Evolutionary conservation across 2,329 filamentous ascomycete species (phyloP).

Genomic region (Metarhizium brunneum): DNA sequence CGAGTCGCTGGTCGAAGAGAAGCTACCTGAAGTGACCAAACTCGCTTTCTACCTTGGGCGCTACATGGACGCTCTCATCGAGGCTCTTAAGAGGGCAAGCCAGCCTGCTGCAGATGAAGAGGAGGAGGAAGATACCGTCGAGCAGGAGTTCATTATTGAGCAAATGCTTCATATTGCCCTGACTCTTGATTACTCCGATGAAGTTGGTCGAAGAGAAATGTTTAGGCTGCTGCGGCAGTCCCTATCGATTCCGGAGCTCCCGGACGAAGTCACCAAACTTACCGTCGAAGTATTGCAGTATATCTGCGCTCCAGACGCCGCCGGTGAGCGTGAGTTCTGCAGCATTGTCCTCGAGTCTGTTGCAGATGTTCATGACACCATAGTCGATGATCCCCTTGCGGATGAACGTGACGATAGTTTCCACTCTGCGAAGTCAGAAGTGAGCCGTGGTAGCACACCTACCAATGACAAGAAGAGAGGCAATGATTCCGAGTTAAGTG

Average conservation of each 20-base stretch:
- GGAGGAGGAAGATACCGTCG: slow-evolving; percentile 73
- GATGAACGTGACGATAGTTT: slow-evolving; percentile 64
- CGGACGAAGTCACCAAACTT: slow-evolving; percentile 87
- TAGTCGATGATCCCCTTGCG: slow-evolving; percentile 58
- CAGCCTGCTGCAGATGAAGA: slow-evolving; percentile 47
- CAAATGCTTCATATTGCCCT: slow-evolving; percentile 88
- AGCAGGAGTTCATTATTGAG: slow-evolving; percentile 92
- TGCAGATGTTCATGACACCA: slow-evolving; percentile 92
- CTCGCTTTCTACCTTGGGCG: slow-evolving; percentile 80
- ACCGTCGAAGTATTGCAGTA: slow-evolving; percentile 72
- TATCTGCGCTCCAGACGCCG: slow-evolving; percentile 66
- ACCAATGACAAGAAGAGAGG: slow-evolving; percentile 35
- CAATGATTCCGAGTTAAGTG: slow-evolving; percentile 36
- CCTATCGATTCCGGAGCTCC: slow-evolving; percentile 75
- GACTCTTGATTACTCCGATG: slow-evolving; percentile 94
- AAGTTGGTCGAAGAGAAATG: slow-evolving; percentile 92
- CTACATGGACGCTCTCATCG: slow-evolving; percentile 62
- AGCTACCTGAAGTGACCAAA: slow-evolving; percentile 88
- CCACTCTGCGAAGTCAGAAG: slow-evolving; percentile 82
- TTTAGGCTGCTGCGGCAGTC: slow-evolving; percentile 81
- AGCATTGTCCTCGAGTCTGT: slow-evolving; percentile 85
- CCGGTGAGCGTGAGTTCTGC: slow-evolving; percentile 75
- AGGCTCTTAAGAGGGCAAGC: slow-evolving; percentile 50
- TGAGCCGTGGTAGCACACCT: slow-evolving; percentile 57
- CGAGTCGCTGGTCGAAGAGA: slow-evolving; percentile 73